A percentile compares a stretch with the other conserved stretches of the same genome.
phyloP scores from a whole-genome alignment of 208 protist genomes.

The Histomonas meleagridis region DNA sequence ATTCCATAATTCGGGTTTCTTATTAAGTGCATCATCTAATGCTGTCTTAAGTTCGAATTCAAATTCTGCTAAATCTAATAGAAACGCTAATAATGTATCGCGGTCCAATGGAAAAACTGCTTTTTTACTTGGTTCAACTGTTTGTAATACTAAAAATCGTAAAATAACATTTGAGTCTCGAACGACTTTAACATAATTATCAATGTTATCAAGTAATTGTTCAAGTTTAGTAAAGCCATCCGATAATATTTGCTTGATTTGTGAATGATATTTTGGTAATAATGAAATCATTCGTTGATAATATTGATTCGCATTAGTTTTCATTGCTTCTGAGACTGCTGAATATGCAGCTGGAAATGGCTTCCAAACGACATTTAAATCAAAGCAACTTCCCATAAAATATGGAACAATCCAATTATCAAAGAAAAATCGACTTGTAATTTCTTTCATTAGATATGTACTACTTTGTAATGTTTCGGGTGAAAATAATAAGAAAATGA shows the following conservation, averaged over 20 bases:
- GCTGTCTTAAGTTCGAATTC: slow-evolving; percentile 61
- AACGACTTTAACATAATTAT: slow-evolving; percentile 67
- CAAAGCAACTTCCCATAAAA: slow-evolving; percentile 82
- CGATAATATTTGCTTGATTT: slow-evolving; percentile 51
- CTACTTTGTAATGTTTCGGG: slow-evolving; percentile 68
- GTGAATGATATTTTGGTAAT: neutral
- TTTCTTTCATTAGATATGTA: slow-evolving; percentile 74
- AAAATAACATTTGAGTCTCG: slow-evolving; percentile 76
- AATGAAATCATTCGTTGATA: neutral
- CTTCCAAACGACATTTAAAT: slow-evolving; percentile 72
- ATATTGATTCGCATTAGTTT: slow-evolving; percentile 57
- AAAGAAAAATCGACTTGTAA: slow-evolving; percentile 89
- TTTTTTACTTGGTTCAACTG: slow-evolving; percentile 36
- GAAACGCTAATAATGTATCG: neutral
- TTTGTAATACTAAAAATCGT: slow-evolving; percentile 79
- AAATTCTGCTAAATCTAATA: slow-evolving; percentile 51
- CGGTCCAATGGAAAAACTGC: neutral
- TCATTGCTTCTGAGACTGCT: slow-evolving; percentile 73
- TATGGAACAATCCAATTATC: slow-evolving; percentile 93
- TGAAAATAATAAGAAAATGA: slow-evolving; percentile 87
- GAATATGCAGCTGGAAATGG: slow-evolving; percentile 71
- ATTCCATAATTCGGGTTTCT: slow-evolving; percentile 71
- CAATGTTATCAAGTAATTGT: slow-evolving; percentile 75
- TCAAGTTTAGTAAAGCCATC: slow-evolving; percentile 75
- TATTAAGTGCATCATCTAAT: slow-evolving; percentile 66